Evolutionary conservation across 1,284 basidiomycete species (phyloP), one percentile per base, ranked within the genome.

Genomic region (Butyriboletus appendiculatus): DNA sequence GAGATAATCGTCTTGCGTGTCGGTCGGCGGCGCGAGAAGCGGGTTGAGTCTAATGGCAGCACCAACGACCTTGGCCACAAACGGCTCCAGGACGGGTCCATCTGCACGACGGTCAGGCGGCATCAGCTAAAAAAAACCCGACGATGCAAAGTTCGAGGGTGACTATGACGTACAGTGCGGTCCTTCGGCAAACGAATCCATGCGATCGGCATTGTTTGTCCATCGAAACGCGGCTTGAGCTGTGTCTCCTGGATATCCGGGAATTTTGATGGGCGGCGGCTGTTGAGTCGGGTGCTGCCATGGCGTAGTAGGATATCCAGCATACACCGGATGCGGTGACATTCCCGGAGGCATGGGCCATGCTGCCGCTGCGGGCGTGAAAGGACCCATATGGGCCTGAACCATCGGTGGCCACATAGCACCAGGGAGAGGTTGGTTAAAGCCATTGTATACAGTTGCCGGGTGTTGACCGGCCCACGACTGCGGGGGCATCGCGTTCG

Each of bases 31-130:
- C 5, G 70, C 61, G 8, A 90, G 72, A 33, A 90, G 75, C 0
- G 88, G 86, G 63, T 90, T 88, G 18, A 90, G 58, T 48, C 71
- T 66, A 5, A 84, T 62, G 6, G 61, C 60, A 1, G 81, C 81
- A 0, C 74, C 62, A 6, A 88, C 76, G 24, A 81, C 71, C 45
- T 74, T 75, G 20, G 78, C 67, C 30, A 85, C 67, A 60, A 86
- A 78, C 0, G 87, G 81, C n/a, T 80, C 78, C 8, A 91, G 75
- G 4, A 89, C 86, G 0, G 87, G 86, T 0, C 86, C 87, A 61
- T 90, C 88, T 90, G 44, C 20, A n/a, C 16, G 15, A 44, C n/a
- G 9, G 16, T 35, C 39, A 30, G 12, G 4, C 12, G n/a, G 15
- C n/a, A 7, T 71, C 20, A 70, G 55, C 37, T 32, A 22, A 46